Base-by-base conservation (phyloP, 352 stramenopile species). In the Globisporangium polare region DNA sequence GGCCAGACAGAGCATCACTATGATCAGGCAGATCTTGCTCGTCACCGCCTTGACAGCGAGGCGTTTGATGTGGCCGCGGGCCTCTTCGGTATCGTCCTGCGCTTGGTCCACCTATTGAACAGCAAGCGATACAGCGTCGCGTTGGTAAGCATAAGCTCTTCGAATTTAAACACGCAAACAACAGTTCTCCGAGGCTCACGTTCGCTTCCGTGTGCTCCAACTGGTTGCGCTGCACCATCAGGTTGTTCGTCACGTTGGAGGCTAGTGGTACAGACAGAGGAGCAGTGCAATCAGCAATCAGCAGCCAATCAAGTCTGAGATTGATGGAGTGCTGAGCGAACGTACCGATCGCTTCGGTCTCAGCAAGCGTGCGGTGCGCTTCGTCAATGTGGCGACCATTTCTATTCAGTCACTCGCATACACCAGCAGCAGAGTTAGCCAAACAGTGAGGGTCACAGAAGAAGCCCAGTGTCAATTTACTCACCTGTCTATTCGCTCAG, bases 311-410 rank as follows among this genome's bases (percentile, higher is more conserved):
- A 5, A 6, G 8, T 53, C 33, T 1, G 9, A 54, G 26, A 4
- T 42, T 22, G 3, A 46, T 17, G 4, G 9, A 51, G 26, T 13
- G 5, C 2, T 17, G 18, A 37, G 2, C 8, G 59, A n/a, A 24
- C 68, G 42, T 58, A 92, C 83, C 83, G 29, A 90, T 86, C 0
- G 77, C 71, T 65, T 92, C 83, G 0, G 83, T 92, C 49, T 90
- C 74, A 6, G 80, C 80, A 2, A 92, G 58, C n/a, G 80, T 92
- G 20, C 80, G 78, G 39, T 92, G 80, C 0, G 80, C 80, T 65
- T 89, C 80, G 33, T 89, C 75, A 26, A 92, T 62, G 66, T 92
- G 83, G n/a, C 77, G 71, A 20, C 76, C 80, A 62, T 74, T 90
- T 58, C 82, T 91, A 33, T n/a, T 20, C 17, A 33, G 17, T 20